Evolutionary conservation across 2,329 filamentous ascomycete species (phyloP).

Genomic region (Diplodia seriata): DNA sequence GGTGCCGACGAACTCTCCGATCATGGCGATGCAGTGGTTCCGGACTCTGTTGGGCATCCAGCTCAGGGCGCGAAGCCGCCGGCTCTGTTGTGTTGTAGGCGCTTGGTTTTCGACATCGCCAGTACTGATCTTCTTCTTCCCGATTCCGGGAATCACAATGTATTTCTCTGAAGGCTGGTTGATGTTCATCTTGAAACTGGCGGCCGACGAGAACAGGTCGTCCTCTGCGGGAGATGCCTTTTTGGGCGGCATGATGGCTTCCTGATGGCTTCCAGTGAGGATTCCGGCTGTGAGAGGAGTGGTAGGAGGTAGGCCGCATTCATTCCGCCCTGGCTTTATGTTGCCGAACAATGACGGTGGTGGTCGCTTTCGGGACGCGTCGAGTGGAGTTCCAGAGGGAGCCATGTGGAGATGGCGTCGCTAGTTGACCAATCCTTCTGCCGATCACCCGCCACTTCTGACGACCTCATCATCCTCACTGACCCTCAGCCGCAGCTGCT

Average conservation of each 20-base stretch:
- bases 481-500: background rate
- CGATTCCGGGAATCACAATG: constrained; percentile 45
- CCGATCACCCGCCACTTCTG: constrained; percentile 2
- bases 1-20: constrained; percentile 53
- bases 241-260: background rate
- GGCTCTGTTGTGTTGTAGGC: constrained; percentile 44
- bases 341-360: constrained; percentile 4
- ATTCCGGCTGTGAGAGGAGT: background rate
- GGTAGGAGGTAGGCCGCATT: background rate
- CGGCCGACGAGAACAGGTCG: background rate
- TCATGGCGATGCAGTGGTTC: constrained; percentile 54
- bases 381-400: constrained; percentile 1
- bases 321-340: background rate
- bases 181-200: constrained; percentile 48
- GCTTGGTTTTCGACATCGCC: constrained; percentile 35
- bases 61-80: constrained; percentile 48
- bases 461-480: background rate
- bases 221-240: background rate
- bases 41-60: constrained; percentile 53
- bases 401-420: constrained; percentile 8
- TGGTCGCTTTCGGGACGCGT: background rate
- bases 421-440: constrained; percentile 5
- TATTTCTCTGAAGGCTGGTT: constrained; percentile 44
- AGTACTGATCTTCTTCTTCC: too few relatives aligned
- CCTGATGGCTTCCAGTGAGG: background rate